A percentile compares a stretch with the other conserved stretches of the same genome.
Conservation (phyloP, 495 filamentous ascomycete species). For the Xylaria bambusicola region DNA sequence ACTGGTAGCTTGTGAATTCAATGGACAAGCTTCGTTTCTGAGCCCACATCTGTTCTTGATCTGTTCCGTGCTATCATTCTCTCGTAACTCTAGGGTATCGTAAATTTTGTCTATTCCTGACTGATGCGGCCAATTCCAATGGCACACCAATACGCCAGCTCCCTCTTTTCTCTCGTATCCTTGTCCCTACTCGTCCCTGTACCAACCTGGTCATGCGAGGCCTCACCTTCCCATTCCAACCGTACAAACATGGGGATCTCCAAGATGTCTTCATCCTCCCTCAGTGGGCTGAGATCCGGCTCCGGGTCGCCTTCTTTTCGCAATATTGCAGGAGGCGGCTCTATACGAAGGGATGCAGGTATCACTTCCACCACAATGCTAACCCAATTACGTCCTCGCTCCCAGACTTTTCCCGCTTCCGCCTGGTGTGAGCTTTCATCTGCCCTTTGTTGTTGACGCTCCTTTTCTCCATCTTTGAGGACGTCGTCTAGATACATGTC, state of each 20-base stretch:
- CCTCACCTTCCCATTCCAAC: constrained; percentile 87
- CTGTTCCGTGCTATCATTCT: constrained; percentile 2
- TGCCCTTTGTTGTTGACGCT: constrained; percentile 41
- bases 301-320: constrained; percentile 29
- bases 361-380: constrained; percentile 89
- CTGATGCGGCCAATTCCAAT: constrained; percentile 80
- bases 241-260: constrained; percentile 94
- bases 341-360: constrained; percentile 58
- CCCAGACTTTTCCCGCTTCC: constrained; percentile 94
- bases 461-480: constrained; percentile 52
- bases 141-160: constrained; percentile 94
- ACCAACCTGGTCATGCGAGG: constrained; percentile 63
- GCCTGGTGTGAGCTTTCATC: constrained; percentile 54
- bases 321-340: constrained; percentile 22
- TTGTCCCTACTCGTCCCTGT: constrained; percentile 40
- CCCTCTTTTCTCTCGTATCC: constrained; percentile 58
- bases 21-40: constrained; percentile 24
- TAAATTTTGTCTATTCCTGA: constrained; percentile 35
- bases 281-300: constrained; percentile 40
- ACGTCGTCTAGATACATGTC: constrained; percentile 80
- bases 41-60: constrained; percentile 12
- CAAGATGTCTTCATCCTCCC: constrained; percentile 82
- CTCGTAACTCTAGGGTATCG: constrained; percentile 29
- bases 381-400: constrained; percentile 92
- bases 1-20: constrained; percentile 24